phyloP scores from a whole-genome alignment of 257 asterid genomes.

The Ilex aquifolium region DNA sequence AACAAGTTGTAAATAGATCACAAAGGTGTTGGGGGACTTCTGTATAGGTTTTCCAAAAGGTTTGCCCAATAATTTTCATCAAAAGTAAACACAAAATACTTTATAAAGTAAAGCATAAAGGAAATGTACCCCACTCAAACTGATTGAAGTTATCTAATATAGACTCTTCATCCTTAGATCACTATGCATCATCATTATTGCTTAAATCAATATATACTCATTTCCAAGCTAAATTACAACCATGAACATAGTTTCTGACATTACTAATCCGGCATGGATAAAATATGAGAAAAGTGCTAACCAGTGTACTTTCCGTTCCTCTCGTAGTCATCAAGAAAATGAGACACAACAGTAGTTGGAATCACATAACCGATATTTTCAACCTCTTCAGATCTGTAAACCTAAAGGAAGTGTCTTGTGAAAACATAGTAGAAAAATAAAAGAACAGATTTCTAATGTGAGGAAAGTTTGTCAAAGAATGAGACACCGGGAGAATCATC shows the following conservation, averaged over 20 bases:
- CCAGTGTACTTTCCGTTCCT: conserved; percentile 88
- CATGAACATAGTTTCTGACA: no score
- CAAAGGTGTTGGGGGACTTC: no score
- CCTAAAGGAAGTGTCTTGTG: conserved; percentile 53
- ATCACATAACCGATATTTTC: conserved; percentile 96
- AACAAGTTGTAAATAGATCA: no score
- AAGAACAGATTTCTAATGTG: background rate
- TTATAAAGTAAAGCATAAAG: no score
- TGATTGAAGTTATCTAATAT: background rate
- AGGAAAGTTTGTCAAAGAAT: background rate
- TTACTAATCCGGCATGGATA: no score
- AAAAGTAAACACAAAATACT: no score
- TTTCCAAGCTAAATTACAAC: no score
- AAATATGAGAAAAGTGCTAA: conserved; percentile 10
- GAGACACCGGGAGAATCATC: background rate
- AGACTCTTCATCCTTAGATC: background rate
- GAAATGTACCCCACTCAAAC: background rate
- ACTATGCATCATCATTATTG: background rate
- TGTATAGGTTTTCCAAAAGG: no score
- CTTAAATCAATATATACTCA: no score
- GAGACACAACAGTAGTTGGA: conserved; percentile 89
- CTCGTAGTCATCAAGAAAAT: conserved; percentile 90
- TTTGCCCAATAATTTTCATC: no score
- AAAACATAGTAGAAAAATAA: conserved; percentile 20
- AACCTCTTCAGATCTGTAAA: conserved; percentile 92